Evolutionary conservation across 2,329 filamentous ascomycete species (phyloP), one percentile per base, ranked within the genome.

Genomic region (Blumeriella jaapii): DNA sequence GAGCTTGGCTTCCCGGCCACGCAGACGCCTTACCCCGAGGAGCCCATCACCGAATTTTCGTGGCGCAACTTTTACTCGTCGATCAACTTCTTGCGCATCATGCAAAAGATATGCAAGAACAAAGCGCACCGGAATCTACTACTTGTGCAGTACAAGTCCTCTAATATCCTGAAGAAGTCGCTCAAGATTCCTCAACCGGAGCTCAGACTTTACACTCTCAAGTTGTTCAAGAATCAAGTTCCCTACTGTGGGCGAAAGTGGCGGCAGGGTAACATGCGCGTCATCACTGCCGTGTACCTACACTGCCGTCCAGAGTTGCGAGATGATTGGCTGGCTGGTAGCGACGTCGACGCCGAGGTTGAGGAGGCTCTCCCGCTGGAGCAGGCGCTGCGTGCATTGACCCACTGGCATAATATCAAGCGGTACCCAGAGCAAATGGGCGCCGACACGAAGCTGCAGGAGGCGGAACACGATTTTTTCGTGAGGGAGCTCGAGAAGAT

Each of bases 211-310:
- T 96, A 96, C 63, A 94, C 91, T 0, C 73, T 98, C 49, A 98
- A 98, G 61, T 71, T 98, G 0, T 96, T 96, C 76, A 98, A 98
- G 61, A 91, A 86, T 41, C 91, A 98, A 59, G 91, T 98, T 4
- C 91, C 91, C 1, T 98, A 94, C 65, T 96, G 89, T 59, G 89
- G 91, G 14, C 79, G 91, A 27, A 98, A 98, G 63, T 98, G 91
- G 91, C 78, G 91, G 10, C 91, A 96, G 62, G 78, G 78, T 49
- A 96, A 98, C 59, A 98, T 98, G 91, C 82, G 89, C 36, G 87
- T 96, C 53, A 98, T 98, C 55, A 98, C 91, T 0, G 86, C 87
- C 3, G 84, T 98, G 1, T 98, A 95, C 59, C 67, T 98, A 31
- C 84, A 94, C 61, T 94, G 89, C 54, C 72, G 86, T 6, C 89